Evolutionary conservation across 192 early-diverging fungal species (phyloP), one percentile per base, ranked within the genome.

Genomic region (Podila horticola): DNA sequence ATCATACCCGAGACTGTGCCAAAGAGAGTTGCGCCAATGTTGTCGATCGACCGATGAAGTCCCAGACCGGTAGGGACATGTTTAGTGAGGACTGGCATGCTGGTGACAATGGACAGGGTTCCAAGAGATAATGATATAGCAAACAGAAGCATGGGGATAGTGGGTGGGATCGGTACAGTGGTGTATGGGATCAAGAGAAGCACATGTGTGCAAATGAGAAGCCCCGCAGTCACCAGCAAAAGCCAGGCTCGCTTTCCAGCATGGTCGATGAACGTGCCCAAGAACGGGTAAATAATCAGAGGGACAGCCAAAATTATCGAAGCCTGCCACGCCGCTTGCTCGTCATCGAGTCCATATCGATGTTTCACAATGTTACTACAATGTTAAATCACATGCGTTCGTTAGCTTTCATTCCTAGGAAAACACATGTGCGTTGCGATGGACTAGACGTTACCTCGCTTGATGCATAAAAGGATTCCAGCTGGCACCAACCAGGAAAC

Each of bases 311-410:
- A 88, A 28, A 90, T 90, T 38, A 92, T 75, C 34, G 90, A 91
- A 9, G 93, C 92, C 11, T 86, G 86, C 81, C 88, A 90, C 12
- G 91, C 91, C 4, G 93, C 93, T 11, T 86, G 52, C 5, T 83
- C 62, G 62, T 95, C 91, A n/a, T 82, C 75, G 17, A 85, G 82
- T 22, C 83, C 86, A 67, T 92, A 95, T 11, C 91, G 89, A 63
- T 92, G 84, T 69, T 93, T 93, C 9, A 95, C 84, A 38, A 94
- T 89, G 77, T 95, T 92, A 65, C 91, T 90, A 72, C 30, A 41
- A 58, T 5, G 62, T 29, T 55, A 28, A 17, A 58, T 41, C 67
- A 19, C 71, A 57, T 31, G 34, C 34, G 34, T 36, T 36, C 26
- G 11, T 55, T 22, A n/a, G 29, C 28, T 13, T 22, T 29, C 58